Evolutionary conservation across 257 asterid genomes (phyloP).

Genomic region (Solanum ossicruentum): DNA sequence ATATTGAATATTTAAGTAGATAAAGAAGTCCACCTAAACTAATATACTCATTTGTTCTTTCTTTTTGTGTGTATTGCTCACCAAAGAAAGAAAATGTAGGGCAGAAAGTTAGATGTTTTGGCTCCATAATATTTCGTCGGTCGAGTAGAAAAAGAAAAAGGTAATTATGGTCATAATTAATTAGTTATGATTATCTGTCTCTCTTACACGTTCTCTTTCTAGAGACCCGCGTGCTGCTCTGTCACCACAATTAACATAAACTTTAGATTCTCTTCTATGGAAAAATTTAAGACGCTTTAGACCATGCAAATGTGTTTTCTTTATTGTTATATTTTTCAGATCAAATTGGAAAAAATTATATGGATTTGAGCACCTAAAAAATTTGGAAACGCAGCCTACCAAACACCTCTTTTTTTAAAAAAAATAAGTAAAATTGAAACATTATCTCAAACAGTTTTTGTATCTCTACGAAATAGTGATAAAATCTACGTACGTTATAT

Average conservation of each 20-base stretch:
- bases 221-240: constrained; percentile 1
- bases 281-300: background rate
- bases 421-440: too few species aligned
- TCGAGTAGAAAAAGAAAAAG: background rate
- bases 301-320: background rate
- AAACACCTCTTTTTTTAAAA: background rate
- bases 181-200: background rate
- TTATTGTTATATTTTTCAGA: background rate
- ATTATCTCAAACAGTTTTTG: too few species aligned
- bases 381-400: background rate
- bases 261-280: background rate
- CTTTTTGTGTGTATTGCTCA: background rate
- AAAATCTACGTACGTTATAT: too few species aligned
- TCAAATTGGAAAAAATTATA: background rate
- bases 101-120: background rate
- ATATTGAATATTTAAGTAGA: background rate
- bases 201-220: background rate
- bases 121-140: background rate
- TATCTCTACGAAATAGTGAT: too few species aligned
- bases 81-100: background rate
- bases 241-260: background rate
- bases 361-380: background rate
- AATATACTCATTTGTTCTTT: background rate
- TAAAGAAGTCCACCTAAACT: background rate
- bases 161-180: background rate